These are phyloP conservation scores for Talaromyces stipitatus DNA, from an alignment of 495 filamentous ascomycete genomes.

Conservation along the genomic window DNA sequence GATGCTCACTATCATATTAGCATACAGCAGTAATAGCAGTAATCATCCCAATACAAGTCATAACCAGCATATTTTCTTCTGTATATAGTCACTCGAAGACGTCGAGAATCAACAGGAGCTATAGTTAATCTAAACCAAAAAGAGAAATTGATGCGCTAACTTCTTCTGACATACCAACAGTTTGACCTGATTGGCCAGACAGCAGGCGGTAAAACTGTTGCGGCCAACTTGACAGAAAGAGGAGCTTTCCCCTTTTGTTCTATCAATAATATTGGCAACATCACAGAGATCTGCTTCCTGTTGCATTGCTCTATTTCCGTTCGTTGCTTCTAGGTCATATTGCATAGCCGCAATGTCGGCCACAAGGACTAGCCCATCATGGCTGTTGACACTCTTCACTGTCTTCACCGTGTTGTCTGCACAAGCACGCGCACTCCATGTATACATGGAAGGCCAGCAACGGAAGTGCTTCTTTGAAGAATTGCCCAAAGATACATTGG, in stretches of 20 bases:
- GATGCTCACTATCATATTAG: too few relatives aligned
- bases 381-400: conserved; percentile 34
- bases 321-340: neutral
- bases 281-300: neutral
- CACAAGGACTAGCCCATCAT: conserved; percentile 28
- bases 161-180: too few relatives aligned
- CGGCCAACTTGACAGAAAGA: conserved; percentile 8
- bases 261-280: conserved; percentile 2
- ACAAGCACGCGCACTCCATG: conserved; percentile 79
- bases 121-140: too few relatives aligned
- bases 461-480: conserved; percentile 91
- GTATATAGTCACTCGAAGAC: too few relatives aligned
- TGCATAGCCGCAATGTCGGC: conserved; percentile 19
- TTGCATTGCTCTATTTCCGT: neutral
- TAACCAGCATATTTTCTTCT: too few relatives aligned
- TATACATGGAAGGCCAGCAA: conserved; percentile 80
- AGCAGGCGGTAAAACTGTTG: conserved; percentile 2
- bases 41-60: too few relatives aligned
- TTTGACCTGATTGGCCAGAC: neutral
- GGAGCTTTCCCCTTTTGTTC: conserved; percentile 2
- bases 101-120: too few relatives aligned
- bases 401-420: conserved; percentile 29
- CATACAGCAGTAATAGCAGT: too few relatives aligned
- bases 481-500: conserved; percentile 93
- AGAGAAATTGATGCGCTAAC: neutral